Percentiles rank a stretch among this genome's conserved stretches.
Evolutionary conservation across 2,329 filamentous ascomycete genomes (phyloP).

Genomic region (Ascochyta clinopodiicola): DNA sequence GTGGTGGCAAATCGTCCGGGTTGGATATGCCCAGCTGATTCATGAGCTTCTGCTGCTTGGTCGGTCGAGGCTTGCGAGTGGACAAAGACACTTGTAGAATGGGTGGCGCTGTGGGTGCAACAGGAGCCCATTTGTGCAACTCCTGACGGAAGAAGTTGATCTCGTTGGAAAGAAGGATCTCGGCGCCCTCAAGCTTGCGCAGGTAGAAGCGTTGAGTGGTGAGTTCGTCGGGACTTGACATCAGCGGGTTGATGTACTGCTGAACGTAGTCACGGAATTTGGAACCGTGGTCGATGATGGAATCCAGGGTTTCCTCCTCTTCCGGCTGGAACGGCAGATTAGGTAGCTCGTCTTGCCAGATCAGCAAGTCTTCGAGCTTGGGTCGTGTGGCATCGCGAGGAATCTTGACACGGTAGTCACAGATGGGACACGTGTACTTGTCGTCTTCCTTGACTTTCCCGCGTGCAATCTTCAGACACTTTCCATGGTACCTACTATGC

Average conservation of each 20-base stretch:
- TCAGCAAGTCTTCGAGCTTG: conserved; percentile 86
- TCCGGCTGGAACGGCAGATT: conserved; percentile 91
- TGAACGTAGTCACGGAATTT: conserved; percentile 84
- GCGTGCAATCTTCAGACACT: conserved; percentile 95
- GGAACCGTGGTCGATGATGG: conserved; percentile 84
- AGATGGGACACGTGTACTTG: conserved; percentile 97
- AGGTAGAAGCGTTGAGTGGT: conserved; percentile 93
- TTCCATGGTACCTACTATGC: conserved; percentile 87
- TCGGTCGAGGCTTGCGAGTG: conserved; percentile 92
- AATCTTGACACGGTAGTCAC: conserved; percentile 96
- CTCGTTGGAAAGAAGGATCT: conserved; percentile 88
- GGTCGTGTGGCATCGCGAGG: conserved; percentile 94
- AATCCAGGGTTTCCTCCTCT: conserved; percentile 84
- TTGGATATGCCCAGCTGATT: conserved; percentile 86
- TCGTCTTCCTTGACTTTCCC: conserved; percentile 99
- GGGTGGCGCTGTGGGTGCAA: conserved; percentile 84
- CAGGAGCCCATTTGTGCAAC: conserved; percentile 91
- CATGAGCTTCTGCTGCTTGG: conserved; percentile 95
- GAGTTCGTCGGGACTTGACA: conserved; percentile 83
- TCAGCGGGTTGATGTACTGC: conserved; percentile 79
- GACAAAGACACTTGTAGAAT: conserved; percentile 87
- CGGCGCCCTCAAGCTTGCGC: conserved; percentile 95
- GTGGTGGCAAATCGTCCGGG: conserved; percentile 86
- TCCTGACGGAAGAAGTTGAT: conserved; percentile 99
- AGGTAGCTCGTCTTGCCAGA: conserved; percentile 83